Evolutionary conservation across 495 filamentous ascomycete genomes (phyloP), one percentile per base, ranked within the genome.

Genomic region (Penicillium mononematosum): DNA sequence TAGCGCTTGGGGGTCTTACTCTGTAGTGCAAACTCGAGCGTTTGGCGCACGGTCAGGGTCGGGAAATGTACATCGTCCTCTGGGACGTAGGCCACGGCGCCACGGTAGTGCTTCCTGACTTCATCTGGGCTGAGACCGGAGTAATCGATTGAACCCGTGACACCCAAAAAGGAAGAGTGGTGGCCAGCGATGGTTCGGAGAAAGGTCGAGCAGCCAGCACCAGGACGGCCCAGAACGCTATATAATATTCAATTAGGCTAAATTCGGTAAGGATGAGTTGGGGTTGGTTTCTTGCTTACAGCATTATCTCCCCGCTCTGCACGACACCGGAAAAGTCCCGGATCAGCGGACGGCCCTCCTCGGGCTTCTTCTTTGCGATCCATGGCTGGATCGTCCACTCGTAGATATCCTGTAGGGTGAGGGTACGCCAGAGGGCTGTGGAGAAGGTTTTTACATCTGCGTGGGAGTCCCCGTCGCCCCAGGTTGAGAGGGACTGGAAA

Each of bases 181-280:
- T 91, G 86, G 61, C 93, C 92, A 16, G 88, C 83, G 56, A 96
- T 85, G 19, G 86, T 84, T 65, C 92, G 92, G 17, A 96, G 76
- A 61, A 96, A 92, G 0, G 91, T 93, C 0, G 92, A 92, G 69
- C 92, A 96, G 34, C 91, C 91, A 8, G 86, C 85, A 4, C 92
- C 92, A 2, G 92, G 92, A 50, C 88, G 81, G 20, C 92, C 92
- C 14, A 96, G 75, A 14, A 96, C 91, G 7, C 69, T 72, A 49
- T 34, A 49, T 34, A 49, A 49, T 39, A n/a, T 39, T n/a, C 19
- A 1, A 36, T 57, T 50, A 56, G 45, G 0, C 27, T 12, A 22
- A 27, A 42, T 22, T n/a, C 38, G 14, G 32, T 41, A 19, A 19
- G 31, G 29, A 22, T 39, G n/a, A n/a, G 7, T 14, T 17, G 16